These are phyloP conservation scores for Leccinum colubrinum DNA, from an alignment of 1,284 basidiomycete genomes.

Conservation along the genomic window DNA sequence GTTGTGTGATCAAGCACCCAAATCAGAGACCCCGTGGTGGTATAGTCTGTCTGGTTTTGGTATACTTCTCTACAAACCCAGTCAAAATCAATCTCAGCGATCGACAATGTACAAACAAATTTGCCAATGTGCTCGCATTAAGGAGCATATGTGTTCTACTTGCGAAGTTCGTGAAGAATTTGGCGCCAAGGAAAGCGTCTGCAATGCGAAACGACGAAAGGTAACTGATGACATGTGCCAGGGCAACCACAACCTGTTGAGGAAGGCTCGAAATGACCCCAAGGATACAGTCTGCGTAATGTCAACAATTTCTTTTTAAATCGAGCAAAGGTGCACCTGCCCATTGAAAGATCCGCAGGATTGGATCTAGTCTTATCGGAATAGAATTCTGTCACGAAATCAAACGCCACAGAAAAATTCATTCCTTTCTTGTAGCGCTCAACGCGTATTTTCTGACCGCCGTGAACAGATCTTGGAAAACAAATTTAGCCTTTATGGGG, in stretches of 20 bases:
- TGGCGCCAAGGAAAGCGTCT: constrained; percentile 70
- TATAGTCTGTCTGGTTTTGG: constrained; percentile 82
- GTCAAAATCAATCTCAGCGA: constrained; percentile 6
- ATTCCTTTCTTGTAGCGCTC: constrained; percentile 64
- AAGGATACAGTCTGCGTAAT: constrained; percentile 48
- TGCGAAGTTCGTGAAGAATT: constrained; percentile 80
- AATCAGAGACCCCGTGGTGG: constrained; percentile 75
- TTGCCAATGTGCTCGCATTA: constrained; percentile 84
- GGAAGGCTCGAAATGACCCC: constrained; percentile 74
- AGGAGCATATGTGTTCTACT: constrained; percentile 85
- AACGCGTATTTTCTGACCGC: constrained; percentile 51
- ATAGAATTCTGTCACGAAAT: constrained; percentile 74
- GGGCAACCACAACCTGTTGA: constrained; percentile 67
- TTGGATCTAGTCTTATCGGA: constrained; percentile 46
- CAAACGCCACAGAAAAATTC: constrained; percentile 73
- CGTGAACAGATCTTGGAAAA: constrained; percentile 39
- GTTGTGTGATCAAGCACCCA: constrained; percentile 86
- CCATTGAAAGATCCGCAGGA: constrained; percentile 49
- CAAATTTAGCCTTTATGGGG: constrained; percentile 10
- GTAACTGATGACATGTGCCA: constrained; percentile 79
- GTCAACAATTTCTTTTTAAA: background rate
- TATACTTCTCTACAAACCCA: constrained; percentile 74
- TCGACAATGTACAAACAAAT: constrained; percentile 50
- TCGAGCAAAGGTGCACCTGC: constrained; percentile 27
- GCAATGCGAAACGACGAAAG: constrained; percentile 77